Evolutionary conservation across 352 stramenopile species (phyloP), one percentile per base, ranked within the genome.

Genomic region (Phytophthora agathidicida): DNA sequence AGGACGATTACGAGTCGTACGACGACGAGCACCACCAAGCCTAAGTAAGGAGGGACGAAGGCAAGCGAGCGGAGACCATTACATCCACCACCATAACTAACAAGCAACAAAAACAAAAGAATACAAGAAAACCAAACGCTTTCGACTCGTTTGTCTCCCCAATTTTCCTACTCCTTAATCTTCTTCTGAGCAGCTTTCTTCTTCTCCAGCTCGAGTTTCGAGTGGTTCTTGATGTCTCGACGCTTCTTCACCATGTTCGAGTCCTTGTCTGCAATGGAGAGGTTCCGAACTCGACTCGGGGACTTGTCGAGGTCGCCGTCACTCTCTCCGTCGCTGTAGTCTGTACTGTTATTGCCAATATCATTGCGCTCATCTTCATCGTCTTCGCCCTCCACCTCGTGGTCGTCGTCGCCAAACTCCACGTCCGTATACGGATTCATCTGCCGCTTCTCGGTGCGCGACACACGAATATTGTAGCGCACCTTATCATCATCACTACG

Each of bases 401-500:
- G 48, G 0, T 77, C 57, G 1, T 72, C 57, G 0, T 73, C 72
- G 4, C 73, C 61, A 17, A 43, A 49, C 8, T 67, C 64, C 14
- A 60, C 55, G 14, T 70, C 72, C n/a, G 80, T 55, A 51, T 89
- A 92, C 57, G 82, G 80, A 37, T 90, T 90, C 74, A 87, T 80
- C 38, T 75, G 60, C 8, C 68, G 73, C 3, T 73, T 78, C 46
- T 86, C 70, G 8, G 47, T 70, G 26, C 64, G 62, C 7, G 65
- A 73, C n/a, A 93, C 77, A 49, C 86, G 82, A 16, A 93, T 71
- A 49, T 95, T 95, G 73, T 83, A 93, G 26, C 77, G 78, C 42
- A 73, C 47, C 44, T 89, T 89, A 46, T 93, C 82, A 7, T 88
- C 73, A 28, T 69, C 38, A 8, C 65, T 80, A 26, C 83, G 80